phyloP scores from a whole-genome alignment of 106 monocot genomes.

The Dioscorea zingiberensis region DNA sequence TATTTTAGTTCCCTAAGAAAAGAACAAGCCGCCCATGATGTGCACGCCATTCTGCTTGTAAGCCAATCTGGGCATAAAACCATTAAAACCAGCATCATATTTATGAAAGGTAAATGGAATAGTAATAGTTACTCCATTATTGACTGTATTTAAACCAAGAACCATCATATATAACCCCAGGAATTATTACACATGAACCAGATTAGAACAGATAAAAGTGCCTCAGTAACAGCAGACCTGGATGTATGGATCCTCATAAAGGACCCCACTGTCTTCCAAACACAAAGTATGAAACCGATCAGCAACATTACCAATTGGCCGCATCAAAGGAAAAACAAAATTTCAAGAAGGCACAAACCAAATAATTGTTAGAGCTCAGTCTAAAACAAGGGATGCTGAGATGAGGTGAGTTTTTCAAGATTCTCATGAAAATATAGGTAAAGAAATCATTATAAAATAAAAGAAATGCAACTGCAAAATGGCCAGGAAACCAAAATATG shows the following conservation, averaged over 20 bases:
- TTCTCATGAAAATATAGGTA: no score
- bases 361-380: no score
- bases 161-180: no score
- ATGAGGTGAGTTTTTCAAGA: no score
- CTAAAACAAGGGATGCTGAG: no score
- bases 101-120: not conserved
- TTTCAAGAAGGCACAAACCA: not conserved
- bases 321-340: slow-evolving; percentile 17
- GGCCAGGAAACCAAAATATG: no score
- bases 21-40: slow-evolving; percentile 85
- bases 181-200: no score
- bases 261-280: slow-evolving; percentile 88
- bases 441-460: no score
- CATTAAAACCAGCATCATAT: not conserved
- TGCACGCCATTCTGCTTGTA: slow-evolving; percentile 91
- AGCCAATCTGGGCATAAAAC: slow-evolving; percentile 55
- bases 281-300: slow-evolving; percentile 83
- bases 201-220: not conserved
- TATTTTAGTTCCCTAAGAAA: slow-evolving; percentile 95
- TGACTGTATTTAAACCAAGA: no score
- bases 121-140: not conserved
- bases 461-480: no score
- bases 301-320: slow-evolving; percentile 79
- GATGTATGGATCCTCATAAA: slow-evolving; percentile 93
- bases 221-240: slow-evolving; percentile 57